phyloP scores from a whole-genome alignment of 192 early-diverging fungal genomes.

The Phycomyces nitens region DNA sequence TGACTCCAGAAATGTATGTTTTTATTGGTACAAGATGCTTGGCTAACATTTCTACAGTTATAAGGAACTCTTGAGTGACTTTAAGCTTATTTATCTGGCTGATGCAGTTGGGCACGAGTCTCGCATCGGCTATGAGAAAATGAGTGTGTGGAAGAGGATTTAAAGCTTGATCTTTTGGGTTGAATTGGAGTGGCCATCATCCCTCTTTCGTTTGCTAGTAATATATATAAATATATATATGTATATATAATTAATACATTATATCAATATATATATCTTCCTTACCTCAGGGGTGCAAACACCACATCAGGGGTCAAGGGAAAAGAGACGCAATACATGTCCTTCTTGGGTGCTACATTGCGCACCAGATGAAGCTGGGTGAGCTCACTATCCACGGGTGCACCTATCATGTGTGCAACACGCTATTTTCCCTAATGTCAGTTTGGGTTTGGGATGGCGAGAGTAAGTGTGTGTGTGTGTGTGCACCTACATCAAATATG shows the following conservation, averaged over 20 bases:
- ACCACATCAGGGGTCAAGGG: conserved; percentile 74
- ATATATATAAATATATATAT: no score
- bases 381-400: conserved; percentile 31
- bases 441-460: neutral
- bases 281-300: conserved; percentile 49
- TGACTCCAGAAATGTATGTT: conserved; percentile 60
- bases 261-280: neutral
- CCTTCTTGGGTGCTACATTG: conserved; percentile 96
- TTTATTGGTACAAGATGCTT: neutral
- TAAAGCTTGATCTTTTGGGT: no score
- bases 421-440: conserved; percentile 37
- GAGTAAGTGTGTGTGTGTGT: conserved; percentile 49
- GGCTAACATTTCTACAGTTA: conserved; percentile 10
- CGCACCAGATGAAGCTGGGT: conserved; percentile 76
- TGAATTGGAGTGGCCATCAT: no score
- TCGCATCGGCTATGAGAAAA: conserved; percentile 57
- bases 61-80: conserved; percentile 43
- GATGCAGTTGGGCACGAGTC: conserved; percentile 55
- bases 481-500: conserved; percentile 29
- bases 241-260: no score
- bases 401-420: conserved; percentile 48
- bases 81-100: conserved; percentile 60
- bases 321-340: conserved; percentile 96
- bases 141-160: conserved; percentile 54
- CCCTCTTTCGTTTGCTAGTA: no score